Evolutionary conservation across 2,329 filamentous ascomycete genomes (phyloP), one percentile per base, ranked within the genome.

Genomic region (Penicillium italicum): DNA sequence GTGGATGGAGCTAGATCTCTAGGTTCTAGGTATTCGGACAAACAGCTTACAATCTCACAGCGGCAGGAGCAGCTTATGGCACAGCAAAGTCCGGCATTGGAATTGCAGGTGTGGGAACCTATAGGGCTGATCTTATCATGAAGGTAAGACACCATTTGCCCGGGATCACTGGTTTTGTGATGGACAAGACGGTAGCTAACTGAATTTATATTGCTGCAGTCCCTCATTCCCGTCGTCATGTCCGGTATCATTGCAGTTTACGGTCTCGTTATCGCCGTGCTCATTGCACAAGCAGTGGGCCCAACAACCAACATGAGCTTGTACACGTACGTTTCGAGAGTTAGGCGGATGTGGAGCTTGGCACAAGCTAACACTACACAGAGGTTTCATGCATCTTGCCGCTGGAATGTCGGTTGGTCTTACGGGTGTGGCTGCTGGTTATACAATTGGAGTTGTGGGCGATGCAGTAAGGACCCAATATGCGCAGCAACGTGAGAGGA

Each of bases 231-330:
- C 30, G 78, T 80, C 50, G 77, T 99, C 80, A 99, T 99, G 94
- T 96, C 94, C 67, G 94, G 94, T 85, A 99, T 99, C 73, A 91
- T 99, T 70, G 94, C 94, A 56, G 94, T 99, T 65, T 99, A 99
- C 79, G 90, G 92, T 49, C 89, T 99, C 66, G 94, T 99, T 69
- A 92, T 99, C 66, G 89, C 93, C 18, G 94, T 99, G 70, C 85
- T 99, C 65, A 99, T 99, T 73, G 90, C 91, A 53, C 88, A 91
- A 75, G 91, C 96, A 74, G 85, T 97, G 73, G 83, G 82, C 47
- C 89, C 91, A 28, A 77, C 77, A 20, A 78, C 82, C 63, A 81
- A 81, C 71, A 96, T 96, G 79, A 91, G 86, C 70, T 80, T 97
- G 62, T 99, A 94, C 78, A 88, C 84, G 86, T 90, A 80, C 60